A percentile compares a stretch with the other conserved stretches of the same genome.
Evolutionary conservation across 2,329 filamentous ascomycete species (phyloP).

Genomic region (Venturia carpophila): DNA sequence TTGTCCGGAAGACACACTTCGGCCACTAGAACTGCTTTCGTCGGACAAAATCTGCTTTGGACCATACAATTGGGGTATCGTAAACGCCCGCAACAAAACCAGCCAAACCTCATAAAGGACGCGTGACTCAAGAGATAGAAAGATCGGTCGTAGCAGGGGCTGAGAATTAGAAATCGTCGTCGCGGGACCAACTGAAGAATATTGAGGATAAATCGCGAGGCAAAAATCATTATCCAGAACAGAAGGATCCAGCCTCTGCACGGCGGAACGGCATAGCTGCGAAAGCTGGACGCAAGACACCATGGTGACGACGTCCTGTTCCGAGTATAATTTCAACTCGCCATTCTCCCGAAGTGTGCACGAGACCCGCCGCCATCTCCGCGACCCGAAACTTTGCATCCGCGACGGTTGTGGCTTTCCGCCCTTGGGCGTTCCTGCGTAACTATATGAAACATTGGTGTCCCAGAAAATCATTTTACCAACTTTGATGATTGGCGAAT

Average conservation of each 20-base stretch:
- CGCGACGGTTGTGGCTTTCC: constrained; percentile 45
- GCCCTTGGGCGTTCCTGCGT: constrained; percentile 23
- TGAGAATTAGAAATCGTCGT: constrained; percentile 58
- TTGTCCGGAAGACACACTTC: constrained; percentile 25
- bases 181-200: constrained; percentile 42
- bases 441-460: constrained; percentile 47
- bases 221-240: constrained; percentile 90
- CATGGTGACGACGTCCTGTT: constrained; percentile 68
- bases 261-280: constrained; percentile 78
- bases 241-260: constrained; percentile 83
- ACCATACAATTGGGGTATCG: constrained; percentile 83
- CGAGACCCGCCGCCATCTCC: constrained; percentile 80
- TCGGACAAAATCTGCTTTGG: constrained; percentile 46
- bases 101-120: constrained; percentile 98
- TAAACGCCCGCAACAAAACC: constrained; percentile 81
- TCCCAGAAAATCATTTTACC: constrained; percentile 69
- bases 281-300: constrained; percentile 80
- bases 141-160: constrained; percentile 77
- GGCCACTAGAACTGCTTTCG: constrained; percentile 21
- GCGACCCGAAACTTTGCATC: constrained; percentile 49
- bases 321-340: constrained; percentile 82
- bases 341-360: constrained; percentile 94
- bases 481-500: constrained; percentile 86
- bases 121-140: constrained; percentile 76
- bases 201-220: constrained; percentile 91